Evolutionary conservation across 179 eudicot genomes (phyloP).

Genomic region (Silene noctiflora): DNA sequence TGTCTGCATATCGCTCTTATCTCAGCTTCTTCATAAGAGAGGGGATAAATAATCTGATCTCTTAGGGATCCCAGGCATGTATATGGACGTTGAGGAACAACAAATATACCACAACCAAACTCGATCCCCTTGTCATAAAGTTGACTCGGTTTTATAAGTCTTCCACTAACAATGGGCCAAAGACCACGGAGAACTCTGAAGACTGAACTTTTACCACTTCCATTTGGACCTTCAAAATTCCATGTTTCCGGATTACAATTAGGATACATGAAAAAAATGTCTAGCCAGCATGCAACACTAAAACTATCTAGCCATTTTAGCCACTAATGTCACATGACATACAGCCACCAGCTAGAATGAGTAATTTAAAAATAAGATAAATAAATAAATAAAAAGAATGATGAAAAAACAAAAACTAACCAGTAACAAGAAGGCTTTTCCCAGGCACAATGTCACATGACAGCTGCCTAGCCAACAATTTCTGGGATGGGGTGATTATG

Average conservation of each 20-base stretch:
- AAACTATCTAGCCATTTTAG: neutral
- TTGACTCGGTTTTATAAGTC: conserved; percentile 55
- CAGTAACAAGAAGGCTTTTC: conserved; percentile 84
- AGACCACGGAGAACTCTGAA: conserved; percentile 93
- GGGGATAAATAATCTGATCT: conserved; percentile 94
- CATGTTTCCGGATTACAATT: conserved; percentile 18
- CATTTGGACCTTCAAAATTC: conserved; percentile 75
- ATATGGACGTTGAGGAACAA: conserved; percentile 89
- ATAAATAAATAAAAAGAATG: neutral
- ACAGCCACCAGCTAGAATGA: conserved; percentile 5
- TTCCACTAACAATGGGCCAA: conserved; percentile 85
- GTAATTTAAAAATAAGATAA: neutral
- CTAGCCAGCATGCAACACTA: neutral
- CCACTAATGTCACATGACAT: neutral
- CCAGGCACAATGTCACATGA: conserved; percentile 58
- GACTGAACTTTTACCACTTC: conserved; percentile 95
- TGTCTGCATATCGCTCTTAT: conserved; percentile 37
- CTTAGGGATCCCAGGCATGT: conserved; percentile 91
- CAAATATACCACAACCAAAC: conserved; percentile 68
- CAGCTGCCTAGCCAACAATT: conserved; percentile 58
- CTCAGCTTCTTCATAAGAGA: conserved; percentile 74
- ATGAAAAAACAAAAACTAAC: conserved; percentile 39
- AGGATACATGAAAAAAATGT: neutral
- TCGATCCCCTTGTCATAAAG: conserved; percentile 46
- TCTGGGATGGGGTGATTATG: conserved; percentile 66